Evolutionary conservation across 805 yeast species (phyloP).

Genomic region (Kuraishia piskuri): DNA sequence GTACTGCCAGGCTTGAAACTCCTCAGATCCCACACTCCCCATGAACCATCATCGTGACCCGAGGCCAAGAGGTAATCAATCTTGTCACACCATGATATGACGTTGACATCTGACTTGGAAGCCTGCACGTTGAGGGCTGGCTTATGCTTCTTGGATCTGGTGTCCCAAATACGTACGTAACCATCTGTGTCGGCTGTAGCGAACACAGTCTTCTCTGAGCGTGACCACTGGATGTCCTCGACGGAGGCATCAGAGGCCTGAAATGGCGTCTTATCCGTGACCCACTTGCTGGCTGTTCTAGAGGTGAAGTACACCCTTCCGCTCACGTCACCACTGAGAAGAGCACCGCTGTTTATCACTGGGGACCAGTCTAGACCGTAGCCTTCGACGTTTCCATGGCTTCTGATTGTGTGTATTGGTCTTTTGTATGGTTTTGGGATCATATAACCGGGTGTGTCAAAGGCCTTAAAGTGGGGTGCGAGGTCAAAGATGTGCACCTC

Average conservation of each 20-base stretch:
- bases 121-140: conserved; percentile 85
- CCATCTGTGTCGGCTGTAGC: conserved; percentile 96
- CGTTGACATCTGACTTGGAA: conserved; percentile 79
- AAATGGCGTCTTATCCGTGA: conserved; percentile 78
- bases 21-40: conserved; percentile 98
- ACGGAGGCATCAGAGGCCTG: conserved; percentile 64
- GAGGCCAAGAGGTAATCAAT: conserved; percentile 83
- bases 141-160: conserved; percentile 83
- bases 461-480: conserved; percentile 69
- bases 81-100: conserved; percentile 89
- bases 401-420: conserved; percentile 74
- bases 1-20: conserved; percentile 53
- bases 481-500: conserved; percentile 83
- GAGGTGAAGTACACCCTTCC: conserved; percentile 78
- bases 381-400: conserved; percentile 95
- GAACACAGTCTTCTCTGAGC: conserved; percentile 84
- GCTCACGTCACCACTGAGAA: conserved; percentile 81
- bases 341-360: conserved; percentile 63
- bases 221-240: conserved; percentile 96
- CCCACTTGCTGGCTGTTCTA: conserved; percentile 73
- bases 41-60: conserved; percentile 95
- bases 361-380: conserved; percentile 98
- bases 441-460: conserved; percentile 79
- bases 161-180: conserved; percentile 90
- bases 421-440: conserved; percentile 71